These are phyloP conservation scores for Raddia distichophylla DNA, from an alignment of 176 grass and related monocot genomes.

Conservation along the genomic window DNA sequence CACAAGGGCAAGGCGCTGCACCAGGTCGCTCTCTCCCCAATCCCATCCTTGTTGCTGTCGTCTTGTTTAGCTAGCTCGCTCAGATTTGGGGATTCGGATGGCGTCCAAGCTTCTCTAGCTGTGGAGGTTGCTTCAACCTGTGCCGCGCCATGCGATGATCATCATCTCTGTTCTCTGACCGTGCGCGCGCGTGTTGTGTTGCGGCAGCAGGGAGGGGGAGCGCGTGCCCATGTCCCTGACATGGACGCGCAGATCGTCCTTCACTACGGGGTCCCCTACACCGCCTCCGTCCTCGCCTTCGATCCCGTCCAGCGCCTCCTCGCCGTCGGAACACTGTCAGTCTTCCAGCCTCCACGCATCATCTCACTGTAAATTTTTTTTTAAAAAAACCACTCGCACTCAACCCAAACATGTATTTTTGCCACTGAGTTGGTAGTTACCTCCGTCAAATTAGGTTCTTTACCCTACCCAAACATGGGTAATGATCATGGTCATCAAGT, in stretches of 20 bases:
- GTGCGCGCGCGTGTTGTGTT: background rate
- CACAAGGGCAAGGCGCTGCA: conserved; percentile 63
- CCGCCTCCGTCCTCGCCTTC: conserved; percentile 75
- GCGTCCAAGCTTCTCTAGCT: background rate
- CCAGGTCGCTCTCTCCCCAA: conserved; percentile 22
- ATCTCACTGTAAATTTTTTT: background rate
- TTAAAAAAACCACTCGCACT: background rate
- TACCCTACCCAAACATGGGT: no score
- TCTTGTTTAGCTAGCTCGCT: background rate
- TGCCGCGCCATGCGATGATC: background rate
- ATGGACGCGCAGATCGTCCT: conserved; percentile 68
- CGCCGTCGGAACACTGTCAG: conserved; percentile 86
- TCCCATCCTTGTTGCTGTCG: background rate
- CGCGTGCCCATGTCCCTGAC: conserved; percentile 17
- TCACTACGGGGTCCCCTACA: conserved; percentile 84
- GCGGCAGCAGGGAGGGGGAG: conserved; percentile 11
- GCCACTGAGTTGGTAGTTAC: background rate
- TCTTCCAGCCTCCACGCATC: background rate
- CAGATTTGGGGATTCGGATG: conserved; percentile 18
- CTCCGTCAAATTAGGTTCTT: background rate
- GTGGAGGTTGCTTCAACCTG: background rate
- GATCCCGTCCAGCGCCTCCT: conserved; percentile 90
- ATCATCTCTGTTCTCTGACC: background rate
- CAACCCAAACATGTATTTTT: background rate
- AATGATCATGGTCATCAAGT: no score